These are phyloP conservation scores for Pilobolus umbonatus DNA, from an alignment of 192 early-diverging fungal genomes.

Conservation along the genomic window DNA sequence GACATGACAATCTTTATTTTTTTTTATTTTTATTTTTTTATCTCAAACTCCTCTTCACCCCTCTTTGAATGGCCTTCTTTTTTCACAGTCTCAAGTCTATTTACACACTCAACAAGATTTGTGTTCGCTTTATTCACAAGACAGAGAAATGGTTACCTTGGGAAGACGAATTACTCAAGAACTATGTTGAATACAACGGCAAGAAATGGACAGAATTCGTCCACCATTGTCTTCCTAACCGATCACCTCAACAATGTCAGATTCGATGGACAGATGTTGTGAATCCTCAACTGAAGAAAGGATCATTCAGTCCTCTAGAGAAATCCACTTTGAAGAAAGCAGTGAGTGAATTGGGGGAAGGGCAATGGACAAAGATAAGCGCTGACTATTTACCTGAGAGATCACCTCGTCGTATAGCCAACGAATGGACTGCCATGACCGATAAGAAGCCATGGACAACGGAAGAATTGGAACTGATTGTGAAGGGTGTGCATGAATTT, in stretches of 20 bases:
- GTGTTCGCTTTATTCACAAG: neutral
- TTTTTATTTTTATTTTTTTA: no score
- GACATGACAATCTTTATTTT: no score
- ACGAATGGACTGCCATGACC: conserved; percentile 7
- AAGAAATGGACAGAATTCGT: conserved; percentile 8
- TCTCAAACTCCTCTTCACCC: no score
- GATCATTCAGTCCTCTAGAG: neutral
- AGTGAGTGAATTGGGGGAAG: conserved; percentile 8
- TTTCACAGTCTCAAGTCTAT: no score
- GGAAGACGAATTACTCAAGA: conserved; percentile 15
- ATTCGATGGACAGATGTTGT: neutral
- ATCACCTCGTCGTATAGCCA: neutral
- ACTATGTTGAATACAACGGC: conserved; percentile 20
- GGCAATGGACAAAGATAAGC: conserved; percentile 8
- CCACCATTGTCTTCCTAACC: conserved; percentile 18
- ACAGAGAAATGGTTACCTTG: conserved; percentile 15
- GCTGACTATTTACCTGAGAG: conserved; percentile 20
- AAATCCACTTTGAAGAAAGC: neutral
- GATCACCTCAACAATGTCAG: neutral
- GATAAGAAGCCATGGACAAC: conserved; percentile 3
- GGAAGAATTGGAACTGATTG: conserved; percentile 13
- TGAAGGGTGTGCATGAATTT: conserved; percentile 3
- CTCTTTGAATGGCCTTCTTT: no score
- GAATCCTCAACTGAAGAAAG: neutral
- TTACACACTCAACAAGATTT: no score